Percentiles rank a stretch among this genome's conserved stretches.
These are phyloP conservation scores for Penicillium pancosmium DNA, from an alignment of 495 filamentous ascomycete species.

Conservation along the genomic window DNA sequence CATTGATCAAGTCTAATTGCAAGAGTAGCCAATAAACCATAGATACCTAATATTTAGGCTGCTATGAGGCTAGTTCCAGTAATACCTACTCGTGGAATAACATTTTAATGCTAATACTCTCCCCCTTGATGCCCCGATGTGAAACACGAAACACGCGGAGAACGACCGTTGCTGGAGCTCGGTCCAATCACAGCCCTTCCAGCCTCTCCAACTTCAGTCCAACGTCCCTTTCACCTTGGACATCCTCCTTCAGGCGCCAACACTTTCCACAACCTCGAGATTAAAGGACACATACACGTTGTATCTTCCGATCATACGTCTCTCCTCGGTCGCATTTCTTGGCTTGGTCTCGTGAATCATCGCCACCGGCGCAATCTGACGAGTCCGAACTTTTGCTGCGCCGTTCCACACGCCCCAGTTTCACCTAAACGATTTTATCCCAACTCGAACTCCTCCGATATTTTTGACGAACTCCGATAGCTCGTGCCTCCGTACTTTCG, in stretches of 20 bases:
- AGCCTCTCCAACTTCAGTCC: constrained; percentile 23
- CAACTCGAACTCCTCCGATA: neutral
- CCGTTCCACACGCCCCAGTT: constrained; percentile 8
- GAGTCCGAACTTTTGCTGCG: constrained; percentile 17
- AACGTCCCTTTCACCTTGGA: constrained; percentile 14
- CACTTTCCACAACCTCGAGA: neutral
- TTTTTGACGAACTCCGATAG: neutral
- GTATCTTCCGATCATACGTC: neutral
- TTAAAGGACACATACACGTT: neutral
- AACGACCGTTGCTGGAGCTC: constrained; percentile 23
- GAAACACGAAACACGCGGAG: constrained; percentile 16
- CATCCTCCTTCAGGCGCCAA: neutral
- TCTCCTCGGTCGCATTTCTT: constrained; percentile 8
- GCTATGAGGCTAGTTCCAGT: too few species aligned
- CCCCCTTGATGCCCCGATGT: neutral
- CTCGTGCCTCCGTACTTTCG: neutral
- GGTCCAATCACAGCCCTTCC: constrained; percentile 33
- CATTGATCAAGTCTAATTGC: neutral
- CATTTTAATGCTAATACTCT: too few species aligned
- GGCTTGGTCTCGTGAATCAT: constrained; percentile 6
- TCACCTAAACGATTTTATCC: constrained; percentile 5
- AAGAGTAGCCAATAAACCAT: too few species aligned
- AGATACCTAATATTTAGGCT: too few species aligned
- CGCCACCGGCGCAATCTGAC: constrained; percentile 8
- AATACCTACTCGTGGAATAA: too few species aligned